Conservation (phyloP, 345 rosid species). For the Linum trigynum region DNA sequence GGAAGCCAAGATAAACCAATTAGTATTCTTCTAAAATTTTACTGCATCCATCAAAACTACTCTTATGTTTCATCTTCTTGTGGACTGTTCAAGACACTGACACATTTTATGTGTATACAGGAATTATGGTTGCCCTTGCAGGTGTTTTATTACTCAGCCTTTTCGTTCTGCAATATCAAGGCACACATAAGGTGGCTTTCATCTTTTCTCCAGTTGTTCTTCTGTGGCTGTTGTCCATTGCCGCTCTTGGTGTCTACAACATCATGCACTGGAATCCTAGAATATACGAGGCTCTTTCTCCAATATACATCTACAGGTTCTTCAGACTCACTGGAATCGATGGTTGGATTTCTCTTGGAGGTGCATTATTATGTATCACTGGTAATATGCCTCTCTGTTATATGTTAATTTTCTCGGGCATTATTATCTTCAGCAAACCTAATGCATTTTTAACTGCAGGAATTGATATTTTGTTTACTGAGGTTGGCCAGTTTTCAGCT, state of each 20-base stretch:
- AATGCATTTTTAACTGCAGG: slow-evolving; percentile 44
- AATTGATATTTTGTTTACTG: slow-evolving; percentile 71
- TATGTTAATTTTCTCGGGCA: slow-evolving; percentile 3
- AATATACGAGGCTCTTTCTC: slow-evolving; percentile 71
- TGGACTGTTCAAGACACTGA: slow-evolving; percentile 17
- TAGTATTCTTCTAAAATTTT: neutral
- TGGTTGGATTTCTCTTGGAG: slow-evolving; percentile 86
- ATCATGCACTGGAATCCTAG: slow-evolving; percentile 73
- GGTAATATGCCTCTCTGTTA: slow-evolving; percentile 35
- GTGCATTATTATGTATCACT: slow-evolving; percentile 66
- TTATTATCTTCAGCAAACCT: slow-evolving; percentile 8
- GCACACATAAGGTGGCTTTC: slow-evolving; percentile 64
- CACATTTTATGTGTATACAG: slow-evolving; percentile 27
- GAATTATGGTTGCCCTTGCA: slow-evolving; percentile 58
- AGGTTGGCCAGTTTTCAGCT: slow-evolving; percentile 66
- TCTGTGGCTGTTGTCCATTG: slow-evolving; percentile 65
- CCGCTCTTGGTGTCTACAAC: slow-evolving; percentile 61
- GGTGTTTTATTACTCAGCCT: slow-evolving; percentile 65
- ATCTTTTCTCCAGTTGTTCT: slow-evolving; percentile 69
- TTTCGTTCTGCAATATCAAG: slow-evolving; percentile 82
- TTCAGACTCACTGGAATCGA: slow-evolving; percentile 59
- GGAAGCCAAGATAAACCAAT: neutral
- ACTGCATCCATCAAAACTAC: neutral
- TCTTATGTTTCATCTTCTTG: neutral
- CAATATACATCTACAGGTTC: slow-evolving; percentile 57